Percentiles rank a stretch among this genome's conserved stretches.
Conservation (phyloP, 2,329 filamentous ascomycete genomes). For the Aspergillus sergii region DNA sequence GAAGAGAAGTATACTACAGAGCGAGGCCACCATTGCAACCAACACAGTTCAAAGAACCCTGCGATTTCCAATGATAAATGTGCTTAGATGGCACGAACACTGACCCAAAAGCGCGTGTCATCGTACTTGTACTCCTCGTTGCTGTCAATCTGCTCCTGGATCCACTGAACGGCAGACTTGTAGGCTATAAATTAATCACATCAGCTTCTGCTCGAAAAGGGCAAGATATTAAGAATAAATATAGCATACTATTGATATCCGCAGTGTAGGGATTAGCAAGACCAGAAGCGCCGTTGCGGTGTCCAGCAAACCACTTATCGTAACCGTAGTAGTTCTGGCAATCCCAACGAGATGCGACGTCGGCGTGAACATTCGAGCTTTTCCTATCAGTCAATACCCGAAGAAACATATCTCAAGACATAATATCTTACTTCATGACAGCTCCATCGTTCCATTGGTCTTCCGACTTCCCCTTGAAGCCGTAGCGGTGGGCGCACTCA, state of each 20-base stretch:
- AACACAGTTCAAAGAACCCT: not conserved
- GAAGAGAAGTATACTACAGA: not conserved
- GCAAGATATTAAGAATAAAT: no score
- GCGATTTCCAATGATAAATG: no score
- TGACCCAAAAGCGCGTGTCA: conserved; percentile 34
- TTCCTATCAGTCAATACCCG: not conserved
- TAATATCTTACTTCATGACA: conserved; percentile 18
- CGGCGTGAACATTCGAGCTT: conserved; percentile 21
- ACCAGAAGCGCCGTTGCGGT: conserved; percentile 27
- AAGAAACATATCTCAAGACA: no score
- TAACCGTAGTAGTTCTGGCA: conserved; percentile 28
- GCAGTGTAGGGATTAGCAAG: conserved; percentile 25
- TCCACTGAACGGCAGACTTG: conserved; percentile 31
- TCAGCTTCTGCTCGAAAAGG: not conserved
- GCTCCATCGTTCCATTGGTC: conserved; percentile 25
- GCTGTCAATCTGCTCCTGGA: conserved; percentile 30
- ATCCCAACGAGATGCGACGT: conserved; percentile 27
- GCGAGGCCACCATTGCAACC: no score
- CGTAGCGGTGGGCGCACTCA: conserved; percentile 5
- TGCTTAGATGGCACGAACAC: conserved; percentile 12
- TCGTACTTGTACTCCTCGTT: conserved; percentile 24
- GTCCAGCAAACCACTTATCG: conserved; percentile 29
- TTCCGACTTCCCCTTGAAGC: conserved; percentile 24
- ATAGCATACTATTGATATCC: conserved; percentile 9
- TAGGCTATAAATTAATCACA: conserved; percentile 18